phyloP scores from a whole-genome alignment of 352 stramenopile species.

The Pythium aquatile region DNA sequence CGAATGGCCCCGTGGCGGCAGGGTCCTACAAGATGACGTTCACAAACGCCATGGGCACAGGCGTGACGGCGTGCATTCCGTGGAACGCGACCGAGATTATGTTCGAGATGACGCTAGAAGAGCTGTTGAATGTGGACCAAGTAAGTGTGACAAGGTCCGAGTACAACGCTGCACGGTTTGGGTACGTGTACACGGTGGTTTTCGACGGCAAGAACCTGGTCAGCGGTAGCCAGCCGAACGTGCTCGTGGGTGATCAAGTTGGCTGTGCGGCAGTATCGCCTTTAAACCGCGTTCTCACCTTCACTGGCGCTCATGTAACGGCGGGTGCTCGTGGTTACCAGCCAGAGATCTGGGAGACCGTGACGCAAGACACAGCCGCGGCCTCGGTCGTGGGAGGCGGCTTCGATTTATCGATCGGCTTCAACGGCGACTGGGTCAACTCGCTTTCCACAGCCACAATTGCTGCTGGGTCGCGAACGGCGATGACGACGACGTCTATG shows the following conservation, averaged over 20 bases:
- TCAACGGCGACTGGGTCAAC: conserved; percentile 52
- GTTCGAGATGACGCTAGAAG: conserved; percentile 69
- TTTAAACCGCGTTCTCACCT: conserved; percentile 48
- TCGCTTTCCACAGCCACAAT: conserved; percentile 40
- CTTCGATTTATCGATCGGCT: conserved; percentile 76
- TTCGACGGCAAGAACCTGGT: conserved; percentile 67
- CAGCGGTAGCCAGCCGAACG: conserved; percentile 50
- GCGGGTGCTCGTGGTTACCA: conserved; percentile 43
- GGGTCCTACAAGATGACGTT: conserved; percentile 64
- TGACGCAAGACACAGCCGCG: conserved; percentile 35
- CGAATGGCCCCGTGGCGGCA: conserved; percentile 46
- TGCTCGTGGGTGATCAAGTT: conserved; percentile 40
- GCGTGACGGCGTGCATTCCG: conserved; percentile 50
- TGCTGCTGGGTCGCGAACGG: conserved; percentile 48
- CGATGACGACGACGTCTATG: conserved; percentile 43
- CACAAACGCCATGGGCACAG: conserved; percentile 33
- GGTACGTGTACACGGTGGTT: conserved; percentile 69
- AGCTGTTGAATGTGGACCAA: conserved; percentile 62
- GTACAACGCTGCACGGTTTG: conserved; percentile 46
- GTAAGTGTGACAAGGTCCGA: conserved; percentile 55
- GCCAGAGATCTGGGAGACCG: conserved; percentile 68
- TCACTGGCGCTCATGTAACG: conserved; percentile 41
- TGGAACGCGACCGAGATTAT: conserved; percentile 71
- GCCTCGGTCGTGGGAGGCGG: conserved; percentile 45
- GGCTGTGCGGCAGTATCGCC: conserved; percentile 42